Conservation (phyloP, 1,284 basidiomycete genomes). For the Apiotrichum siamense region DNA sequence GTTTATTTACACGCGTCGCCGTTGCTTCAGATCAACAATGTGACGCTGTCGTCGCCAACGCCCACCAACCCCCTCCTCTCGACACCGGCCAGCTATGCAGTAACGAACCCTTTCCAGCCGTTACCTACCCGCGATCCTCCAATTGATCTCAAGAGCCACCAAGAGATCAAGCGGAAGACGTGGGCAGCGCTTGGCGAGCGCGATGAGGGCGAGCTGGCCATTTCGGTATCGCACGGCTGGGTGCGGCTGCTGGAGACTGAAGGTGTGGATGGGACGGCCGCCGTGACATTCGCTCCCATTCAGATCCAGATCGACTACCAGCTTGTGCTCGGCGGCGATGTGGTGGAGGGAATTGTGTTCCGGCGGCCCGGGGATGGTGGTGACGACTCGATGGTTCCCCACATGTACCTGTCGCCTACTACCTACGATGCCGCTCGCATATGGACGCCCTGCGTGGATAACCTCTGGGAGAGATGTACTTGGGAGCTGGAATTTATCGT, state of each 20-base stretch:
- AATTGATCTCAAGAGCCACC: slow-evolving; percentile 79
- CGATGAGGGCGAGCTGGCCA: slow-evolving; percentile 89
- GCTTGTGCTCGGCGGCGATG: slow-evolving; percentile 31
- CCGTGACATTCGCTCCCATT: slow-evolving; percentile 34
- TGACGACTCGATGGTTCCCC: slow-evolving; percentile 69
- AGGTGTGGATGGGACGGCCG: slow-evolving; percentile 19
- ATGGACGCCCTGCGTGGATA: slow-evolving; percentile 97
- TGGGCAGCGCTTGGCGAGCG: slow-evolving; percentile 84
- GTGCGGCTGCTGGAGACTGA: slow-evolving; percentile 47
- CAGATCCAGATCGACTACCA: slow-evolving; percentile 45
- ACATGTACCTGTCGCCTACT: slow-evolving; percentile 83
- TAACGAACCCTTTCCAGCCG: slow-evolving; percentile 55
- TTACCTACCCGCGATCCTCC: slow-evolving; percentile 32
- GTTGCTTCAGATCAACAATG: slow-evolving; percentile 34
- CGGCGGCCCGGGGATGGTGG: slow-evolving; percentile 37
- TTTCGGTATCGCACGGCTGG: slow-evolving; percentile 78
- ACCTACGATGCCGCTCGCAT: slow-evolving; percentile 85
- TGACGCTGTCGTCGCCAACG: slow-evolving; percentile 42
- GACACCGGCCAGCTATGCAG: slow-evolving; percentile 63
- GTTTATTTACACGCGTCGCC: slow-evolving; percentile 44
- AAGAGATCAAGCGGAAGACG: slow-evolving; percentile 86
- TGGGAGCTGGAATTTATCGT: slow-evolving; percentile 99
- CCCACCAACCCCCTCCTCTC: slow-evolving; percentile 49
- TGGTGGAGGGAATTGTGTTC: slow-evolving; percentile 43
- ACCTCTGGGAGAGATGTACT: slow-evolving; percentile 91